Percentiles rank a stretch among this genome's conserved stretches.
Evolutionary conservation across 345 rosid species (phyloP).

Genomic region (Eucalyptus tenuipes): DNA sequence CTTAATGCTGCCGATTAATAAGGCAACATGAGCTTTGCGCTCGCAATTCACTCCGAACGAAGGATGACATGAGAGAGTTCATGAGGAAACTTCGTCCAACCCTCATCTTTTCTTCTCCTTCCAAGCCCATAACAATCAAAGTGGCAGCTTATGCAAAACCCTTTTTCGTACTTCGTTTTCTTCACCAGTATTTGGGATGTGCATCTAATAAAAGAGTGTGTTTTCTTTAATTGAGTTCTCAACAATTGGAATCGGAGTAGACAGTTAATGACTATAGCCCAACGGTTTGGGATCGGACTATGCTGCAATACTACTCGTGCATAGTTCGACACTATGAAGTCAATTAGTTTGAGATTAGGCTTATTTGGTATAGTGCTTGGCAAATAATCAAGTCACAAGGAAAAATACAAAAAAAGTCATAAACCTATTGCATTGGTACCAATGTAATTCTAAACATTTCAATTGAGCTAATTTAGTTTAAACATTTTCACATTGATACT

Average conservation of each 20-base stretch:
- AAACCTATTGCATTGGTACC: no score
- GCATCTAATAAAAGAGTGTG: background rate
- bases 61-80: background rate
- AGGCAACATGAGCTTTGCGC: background rate
- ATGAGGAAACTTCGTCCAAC: background rate
- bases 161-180: background rate
- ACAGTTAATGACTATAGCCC: background rate
- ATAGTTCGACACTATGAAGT: background rate
- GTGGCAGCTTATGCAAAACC: background rate
- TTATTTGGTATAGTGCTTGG: background rate
- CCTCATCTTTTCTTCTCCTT: background rate
- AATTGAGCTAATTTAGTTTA: no score
- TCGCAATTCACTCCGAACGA: background rate
- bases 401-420: no score
- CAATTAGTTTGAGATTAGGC: background rate
- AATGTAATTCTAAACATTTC: no score
- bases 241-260: background rate
- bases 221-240: background rate
- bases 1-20: background rate
- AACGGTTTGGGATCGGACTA: background rate
- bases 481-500: no score
- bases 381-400: no score
- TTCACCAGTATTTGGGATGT: background rate
- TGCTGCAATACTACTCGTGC: background rate
- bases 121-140: background rate